phyloP scores from a whole-genome alignment of 495 filamentous ascomycete genomes.

The Aspergillus homomorphus region DNA sequence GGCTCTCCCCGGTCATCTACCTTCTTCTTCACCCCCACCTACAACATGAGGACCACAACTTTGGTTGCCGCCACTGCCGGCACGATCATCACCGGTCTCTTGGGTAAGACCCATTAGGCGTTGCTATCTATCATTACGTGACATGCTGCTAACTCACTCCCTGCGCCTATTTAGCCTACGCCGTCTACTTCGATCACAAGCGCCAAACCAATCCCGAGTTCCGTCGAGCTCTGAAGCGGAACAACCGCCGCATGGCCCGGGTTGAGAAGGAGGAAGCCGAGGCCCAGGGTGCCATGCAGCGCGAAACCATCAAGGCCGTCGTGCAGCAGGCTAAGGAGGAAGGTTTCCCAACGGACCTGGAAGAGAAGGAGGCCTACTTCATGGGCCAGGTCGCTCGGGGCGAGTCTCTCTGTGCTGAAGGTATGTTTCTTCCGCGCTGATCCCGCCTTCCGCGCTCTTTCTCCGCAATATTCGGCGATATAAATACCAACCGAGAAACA shows the following conservation, averaged over 20 bases:
- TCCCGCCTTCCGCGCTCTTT: neutral
- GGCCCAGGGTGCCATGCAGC: conserved; percentile 63
- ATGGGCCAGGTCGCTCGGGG: conserved; percentile 89
- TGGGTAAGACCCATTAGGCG: conserved; percentile 54
- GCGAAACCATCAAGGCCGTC: conserved; percentile 63
- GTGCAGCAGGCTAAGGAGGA: conserved; percentile 80
- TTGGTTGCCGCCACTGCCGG: conserved; percentile 71
- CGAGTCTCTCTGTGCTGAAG: conserved; percentile 70
- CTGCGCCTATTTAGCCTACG: conserved; percentile 54
- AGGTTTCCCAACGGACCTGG: conserved; percentile 84
- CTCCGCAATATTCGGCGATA: conserved; percentile 9
- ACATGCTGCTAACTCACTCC: conserved; percentile 15
- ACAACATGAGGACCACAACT: conserved; percentile 62
- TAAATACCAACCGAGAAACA: conserved; percentile 50
- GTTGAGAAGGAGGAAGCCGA: conserved; percentile 75
- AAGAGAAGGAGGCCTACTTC: conserved; percentile 91
- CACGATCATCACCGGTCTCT: conserved; percentile 67
- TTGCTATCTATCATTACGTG: neutral
- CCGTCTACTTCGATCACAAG: conserved; percentile 92
- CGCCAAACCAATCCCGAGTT: conserved; percentile 84
- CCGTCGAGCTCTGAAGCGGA: conserved; percentile 77
- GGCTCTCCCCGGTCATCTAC: conserved; percentile 8
- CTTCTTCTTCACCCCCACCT: conserved; percentile 16
- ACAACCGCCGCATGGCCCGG: conserved; percentile 71
- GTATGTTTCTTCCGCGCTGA: conserved; percentile 39